Evolutionary conservation across 169 alveolate genomes (phyloP), one percentile per base, ranked within the genome.

Genomic region (Plasmodium billcollinsi): DNA sequence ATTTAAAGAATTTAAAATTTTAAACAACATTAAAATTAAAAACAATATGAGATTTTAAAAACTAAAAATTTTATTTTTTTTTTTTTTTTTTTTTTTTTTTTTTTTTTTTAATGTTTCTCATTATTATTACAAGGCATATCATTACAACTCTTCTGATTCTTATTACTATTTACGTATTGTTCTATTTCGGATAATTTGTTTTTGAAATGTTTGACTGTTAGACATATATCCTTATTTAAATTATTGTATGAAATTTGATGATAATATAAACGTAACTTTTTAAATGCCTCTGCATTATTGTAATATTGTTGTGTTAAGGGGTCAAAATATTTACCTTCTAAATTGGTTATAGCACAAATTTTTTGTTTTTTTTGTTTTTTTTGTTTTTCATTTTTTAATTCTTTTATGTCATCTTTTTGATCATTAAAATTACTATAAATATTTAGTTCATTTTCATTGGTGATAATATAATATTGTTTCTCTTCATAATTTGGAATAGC

Each of bases 291-390:
- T 45, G 74, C 73, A 33, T 86, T 73, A 61, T 72, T 59, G 21
- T 66, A 86, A 86, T 86, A 86, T 70, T 70, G 58, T 86, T 73
- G 26, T 18, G 92, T 86, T 73, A 86, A 56, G 8, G 92, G 92
- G 18, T 86, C 92, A 67, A 86, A 86, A 72, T 86, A 86, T 43
- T 49, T 70, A 33, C 92, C 92, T 73, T 86, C 92, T 9, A 86
- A 86, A 86, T 86, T 86, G 39, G 88, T 86, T 43, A 86, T 72
- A 7, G 92, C 75, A 50, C 92, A 86, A 52, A 86, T 6, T 8
- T 67, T 70, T 29, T 73, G 59, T 73, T 70, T 86, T 71, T 67
- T 70, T 29, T 73, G 59, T 73, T 70, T 86, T 71, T 86, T 72
- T 86, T 65, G 59, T 29, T 73, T 71, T 62, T 58, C 61, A 86